These are phyloP conservation scores for Sporothrix euskadiensis DNA, from an alignment of 2,329 filamentous ascomycete genomes.

Conservation along the genomic window DNA sequence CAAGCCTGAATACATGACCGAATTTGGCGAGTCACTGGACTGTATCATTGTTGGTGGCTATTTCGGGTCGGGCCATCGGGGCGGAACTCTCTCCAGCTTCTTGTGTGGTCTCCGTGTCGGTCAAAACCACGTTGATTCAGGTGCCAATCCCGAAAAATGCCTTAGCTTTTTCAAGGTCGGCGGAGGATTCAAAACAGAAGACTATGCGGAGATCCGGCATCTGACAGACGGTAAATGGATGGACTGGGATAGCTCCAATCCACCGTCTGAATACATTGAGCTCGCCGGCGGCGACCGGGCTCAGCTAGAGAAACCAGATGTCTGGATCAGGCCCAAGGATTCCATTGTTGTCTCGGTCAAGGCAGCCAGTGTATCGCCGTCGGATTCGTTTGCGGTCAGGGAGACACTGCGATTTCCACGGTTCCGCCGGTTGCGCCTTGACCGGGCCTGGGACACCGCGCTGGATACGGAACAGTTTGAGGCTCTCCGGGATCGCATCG, in stretches of 20 bases:
- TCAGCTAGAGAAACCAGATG: conserved; percentile 78
- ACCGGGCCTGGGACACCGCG: conserved; percentile 80
- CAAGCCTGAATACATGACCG: conserved; percentile 97
- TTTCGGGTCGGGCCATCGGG: conserved; percentile 82
- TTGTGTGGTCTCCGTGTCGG: conserved; percentile 83
- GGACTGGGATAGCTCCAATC: conserved; percentile 75
- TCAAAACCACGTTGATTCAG: conserved; percentile 62
- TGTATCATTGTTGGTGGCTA: conserved; percentile 89
- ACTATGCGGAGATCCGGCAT: conserved; percentile 81
- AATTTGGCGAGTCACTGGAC: conserved; percentile 91
- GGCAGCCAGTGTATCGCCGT: conserved; percentile 73
- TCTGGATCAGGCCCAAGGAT: conserved; percentile 89
- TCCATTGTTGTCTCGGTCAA: conserved; percentile 88
- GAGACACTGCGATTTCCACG: conserved; percentile 87
- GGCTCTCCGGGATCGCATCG: conserved; percentile 66
- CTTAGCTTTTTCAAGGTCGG: conserved; percentile 98
- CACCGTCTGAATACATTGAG: conserved; percentile 76
- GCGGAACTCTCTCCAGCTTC: conserved; percentile 80
- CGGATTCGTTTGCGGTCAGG: conserved; percentile 74
- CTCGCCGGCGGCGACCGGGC: conserved; percentile 71
- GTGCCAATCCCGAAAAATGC: conserved; percentile 69
- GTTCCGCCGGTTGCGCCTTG: conserved; percentile 77
- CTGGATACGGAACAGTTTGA: conserved; percentile 77
- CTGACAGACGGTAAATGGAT: conserved; percentile 89
- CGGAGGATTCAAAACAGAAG: conserved; percentile 82